phyloP scores from a whole-genome alignment of 2,329 filamentous ascomycete species.

The Botrytis elliptica region DNA sequence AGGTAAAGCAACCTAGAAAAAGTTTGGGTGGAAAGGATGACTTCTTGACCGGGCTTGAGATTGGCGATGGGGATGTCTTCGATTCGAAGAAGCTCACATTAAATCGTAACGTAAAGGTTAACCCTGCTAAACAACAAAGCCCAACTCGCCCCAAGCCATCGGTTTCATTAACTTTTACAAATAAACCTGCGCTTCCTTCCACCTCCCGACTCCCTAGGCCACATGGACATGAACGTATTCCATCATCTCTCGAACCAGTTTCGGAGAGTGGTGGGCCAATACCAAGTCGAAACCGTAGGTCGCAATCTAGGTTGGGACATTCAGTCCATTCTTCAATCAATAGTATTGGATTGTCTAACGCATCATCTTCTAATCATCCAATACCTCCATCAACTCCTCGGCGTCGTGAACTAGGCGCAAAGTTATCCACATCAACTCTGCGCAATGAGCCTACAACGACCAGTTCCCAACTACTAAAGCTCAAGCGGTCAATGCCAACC shows the following conservation, averaged over 20 bases:
- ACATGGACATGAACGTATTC: conserved; percentile 66
- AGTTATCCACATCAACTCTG: conserved; percentile 53
- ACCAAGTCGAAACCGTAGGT: conserved; percentile 56
- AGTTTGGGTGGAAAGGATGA: conserved; percentile 57
- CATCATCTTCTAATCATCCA: conserved; percentile 53
- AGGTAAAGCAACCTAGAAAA: conserved; percentile 40
- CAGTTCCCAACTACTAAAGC: conserved; percentile 61
- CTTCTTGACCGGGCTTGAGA: conserved; percentile 81
- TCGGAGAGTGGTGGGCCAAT: conserved; percentile 82
- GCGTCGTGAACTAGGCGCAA: conserved; percentile 57
- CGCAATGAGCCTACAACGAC: conserved; percentile 63
- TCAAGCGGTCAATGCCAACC: conserved; percentile 64
- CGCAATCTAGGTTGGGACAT: conserved; percentile 68
- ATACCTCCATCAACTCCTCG: conserved; percentile 59
- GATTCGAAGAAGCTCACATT: conserved; percentile 77
- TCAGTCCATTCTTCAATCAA: conserved; percentile 67
- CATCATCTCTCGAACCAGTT: conserved; percentile 83
- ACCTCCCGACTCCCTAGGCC: conserved; percentile 78
- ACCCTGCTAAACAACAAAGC: conserved; percentile 66
- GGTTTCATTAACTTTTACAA: conserved; percentile 88
- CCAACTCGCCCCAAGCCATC: conserved; percentile 71
- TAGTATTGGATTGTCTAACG: conserved; percentile 61
- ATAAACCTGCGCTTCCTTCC: conserved; percentile 56
- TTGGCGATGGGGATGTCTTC: conserved; percentile 80
- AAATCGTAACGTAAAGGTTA: conserved; percentile 89